Percentiles rank a stretch among this genome's conserved stretches.
phyloP scores from a whole-genome alignment of 2,329 filamentous ascomycete species.

The Purpureocillium lavendulum region DNA sequence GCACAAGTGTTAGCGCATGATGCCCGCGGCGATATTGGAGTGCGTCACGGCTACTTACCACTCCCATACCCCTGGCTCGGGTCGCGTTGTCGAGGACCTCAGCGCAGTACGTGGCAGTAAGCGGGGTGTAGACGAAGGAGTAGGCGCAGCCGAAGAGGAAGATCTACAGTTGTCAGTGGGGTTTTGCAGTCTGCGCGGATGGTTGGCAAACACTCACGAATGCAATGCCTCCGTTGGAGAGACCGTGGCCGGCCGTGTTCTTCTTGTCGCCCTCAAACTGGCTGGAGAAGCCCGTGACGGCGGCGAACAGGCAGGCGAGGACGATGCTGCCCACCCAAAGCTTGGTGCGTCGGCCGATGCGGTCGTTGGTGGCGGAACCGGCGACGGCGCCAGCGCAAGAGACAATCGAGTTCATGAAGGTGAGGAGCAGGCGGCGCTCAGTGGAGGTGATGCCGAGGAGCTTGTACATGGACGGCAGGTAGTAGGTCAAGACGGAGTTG shows the following conservation, averaged over 20 bases:
- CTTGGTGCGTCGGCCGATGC: slow-evolving; percentile 27
- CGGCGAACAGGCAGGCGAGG: slow-evolving; percentile 34
- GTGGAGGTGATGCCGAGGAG: slow-evolving; percentile 45
- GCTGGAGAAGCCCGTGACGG: slow-evolving; percentile 36
- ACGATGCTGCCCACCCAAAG: slow-evolving; percentile 42
- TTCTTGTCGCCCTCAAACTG: slow-evolving; percentile 24
- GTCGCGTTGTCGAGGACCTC: slow-evolving; percentile 23
- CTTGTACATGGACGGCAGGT: slow-evolving; percentile 44
- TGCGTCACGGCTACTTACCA: slow-evolving; percentile 19
- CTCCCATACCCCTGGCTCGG: slow-evolving; percentile 25
- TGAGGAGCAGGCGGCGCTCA: slow-evolving; percentile 36
- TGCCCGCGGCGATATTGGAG: too few relatives aligned
- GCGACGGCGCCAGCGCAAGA: slow-evolving; percentile 32
- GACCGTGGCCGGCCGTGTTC: slow-evolving; percentile 20
- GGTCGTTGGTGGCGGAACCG: slow-evolving; percentile 21
- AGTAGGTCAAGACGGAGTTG: slow-evolving; percentile 40
- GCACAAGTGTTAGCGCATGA: too few relatives aligned
- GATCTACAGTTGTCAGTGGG: slow-evolving; percentile 20
- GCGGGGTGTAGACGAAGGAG: slow-evolving; percentile 41
- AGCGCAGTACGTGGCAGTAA: slow-evolving; percentile 27
- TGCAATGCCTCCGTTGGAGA: slow-evolving; percentile 36
- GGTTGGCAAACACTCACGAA: too few relatives aligned
- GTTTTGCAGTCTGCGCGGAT: too few relatives aligned
- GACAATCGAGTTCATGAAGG: slow-evolving; percentile 27
- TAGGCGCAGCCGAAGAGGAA: slow-evolving; percentile 45